Evolutionary conservation across 306 rosid genomes (phyloP), one percentile per base, ranked within the genome.

Genomic region (Ammopiptanthus mongolicus): DNA sequence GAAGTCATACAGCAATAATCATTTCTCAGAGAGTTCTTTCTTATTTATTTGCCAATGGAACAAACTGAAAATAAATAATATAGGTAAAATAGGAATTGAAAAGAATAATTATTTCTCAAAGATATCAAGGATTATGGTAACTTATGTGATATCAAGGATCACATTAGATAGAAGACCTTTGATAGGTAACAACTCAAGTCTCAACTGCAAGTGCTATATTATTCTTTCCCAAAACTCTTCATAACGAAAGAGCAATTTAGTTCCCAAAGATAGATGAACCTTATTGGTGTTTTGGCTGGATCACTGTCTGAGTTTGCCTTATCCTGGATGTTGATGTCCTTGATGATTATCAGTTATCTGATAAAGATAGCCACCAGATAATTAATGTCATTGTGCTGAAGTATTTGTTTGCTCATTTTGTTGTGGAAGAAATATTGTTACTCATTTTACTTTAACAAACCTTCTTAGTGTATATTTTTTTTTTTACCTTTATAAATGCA

Each of bases 301-400:
- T 41, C 5, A n/a, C 56, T 67, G 39, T 44, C 39, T 76, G 47
- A 56, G 46, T 66, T 66, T 59, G 31, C 41, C 69, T n/a, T 73
- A 6, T 46, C 58, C 39, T 31, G 53, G 61, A 53, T 31, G 36
- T 53, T 53, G 21, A 28, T 65, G 61, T 44, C 25, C 44, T 29
- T 48, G 28, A 47, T 47, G 21, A 47, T 28, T 58, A 15, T 31
- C 10, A 8, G 18, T 50, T 52, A 4, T 37, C 71, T 37, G 3
- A 2, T 37, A 31, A 51, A 48, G 62, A 4, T 69, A 17, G 47
- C 63, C 15, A 56, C 41, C 36, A 1, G 48, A 66, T 56, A 62
- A 50, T 17, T 3, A 13, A 19, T 56, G 11, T 57, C 39, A 41
- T 65, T 6, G 4, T 12, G 52, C 10, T 21, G 21, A 44, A 57